Evolutionary conservation across 805 yeast species (phyloP).

Genomic region (Candida easanensis): DNA sequence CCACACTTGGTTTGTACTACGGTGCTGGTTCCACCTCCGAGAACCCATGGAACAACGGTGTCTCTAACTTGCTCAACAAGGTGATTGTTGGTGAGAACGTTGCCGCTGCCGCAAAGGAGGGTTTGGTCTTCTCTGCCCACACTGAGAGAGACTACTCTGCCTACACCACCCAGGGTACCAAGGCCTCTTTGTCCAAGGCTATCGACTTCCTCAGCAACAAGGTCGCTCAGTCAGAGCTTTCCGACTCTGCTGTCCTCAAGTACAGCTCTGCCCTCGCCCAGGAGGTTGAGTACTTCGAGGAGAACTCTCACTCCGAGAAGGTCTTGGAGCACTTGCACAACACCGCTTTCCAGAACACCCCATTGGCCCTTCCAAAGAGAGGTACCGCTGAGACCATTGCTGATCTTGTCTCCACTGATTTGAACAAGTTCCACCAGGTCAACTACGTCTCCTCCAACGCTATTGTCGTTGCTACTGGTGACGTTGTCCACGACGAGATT

Average conservation of each 20-base stretch:
- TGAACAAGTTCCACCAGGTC: constrained; percentile 51
- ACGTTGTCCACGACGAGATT: constrained; percentile 64
- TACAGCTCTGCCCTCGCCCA: constrained; percentile 45
- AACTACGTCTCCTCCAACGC: constrained; percentile 61
- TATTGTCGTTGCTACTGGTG: constrained; percentile 71
- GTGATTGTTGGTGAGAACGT: constrained; percentile 38
- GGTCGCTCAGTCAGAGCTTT: constrained; percentile 34
- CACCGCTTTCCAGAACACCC: constrained; percentile 84
- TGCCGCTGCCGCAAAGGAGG: constrained; percentile 41
- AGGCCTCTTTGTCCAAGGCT: constrained; percentile 50
- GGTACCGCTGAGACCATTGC: constrained; percentile 70
- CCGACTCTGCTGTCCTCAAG: constrained; percentile 44
- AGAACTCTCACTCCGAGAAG: constrained; percentile 47
- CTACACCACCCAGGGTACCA: constrained; percentile 52
- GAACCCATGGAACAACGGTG: constrained; percentile 80
- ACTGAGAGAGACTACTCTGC: constrained; percentile 65
- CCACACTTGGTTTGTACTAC: constrained; percentile 67
- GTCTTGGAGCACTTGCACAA: constrained; percentile 76
- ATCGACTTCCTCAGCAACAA: constrained; percentile 47
- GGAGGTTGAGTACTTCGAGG: constrained; percentile 54
- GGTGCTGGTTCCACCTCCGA: constrained; percentile 82
- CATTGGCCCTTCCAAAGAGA: constrained; percentile 70
- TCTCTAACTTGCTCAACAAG: constrained; percentile 60
- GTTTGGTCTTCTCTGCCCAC: constrained; percentile 53
- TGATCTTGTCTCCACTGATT: constrained; percentile 56